phyloP scores from a whole-genome alignment of 805 yeast genomes.

The Isabelozyma heimii region DNA sequence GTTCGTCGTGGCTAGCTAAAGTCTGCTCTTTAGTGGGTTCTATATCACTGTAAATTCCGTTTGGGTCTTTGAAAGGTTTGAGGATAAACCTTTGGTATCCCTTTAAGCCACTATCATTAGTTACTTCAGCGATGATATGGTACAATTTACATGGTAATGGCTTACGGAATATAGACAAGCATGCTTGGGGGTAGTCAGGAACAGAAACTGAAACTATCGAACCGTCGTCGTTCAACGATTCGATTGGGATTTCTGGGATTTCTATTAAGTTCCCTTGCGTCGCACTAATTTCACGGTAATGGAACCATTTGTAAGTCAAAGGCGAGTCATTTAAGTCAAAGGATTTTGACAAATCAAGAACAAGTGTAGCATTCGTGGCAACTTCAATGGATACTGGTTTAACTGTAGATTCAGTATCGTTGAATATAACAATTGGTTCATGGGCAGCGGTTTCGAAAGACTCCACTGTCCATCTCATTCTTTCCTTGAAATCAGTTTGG shows the following conservation, averaged over 20 bases:
- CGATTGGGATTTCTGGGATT: conserved; percentile 5
- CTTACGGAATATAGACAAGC: not conserved
- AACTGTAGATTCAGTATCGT: conserved; percentile 12
- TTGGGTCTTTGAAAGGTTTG: not conserved
- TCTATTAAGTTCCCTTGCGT: conserved; percentile 17
- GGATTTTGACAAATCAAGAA: conserved; percentile 18
- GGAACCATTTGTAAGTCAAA: conserved; percentile 20
- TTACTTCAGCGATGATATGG: not conserved
- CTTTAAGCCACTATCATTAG: not conserved
- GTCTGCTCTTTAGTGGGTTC: not conserved
- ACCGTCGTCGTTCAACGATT: not conserved
- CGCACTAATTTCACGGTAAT: conserved; percentile 17
- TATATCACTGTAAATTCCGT: not conserved
- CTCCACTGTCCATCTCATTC: conserved; percentile 30
- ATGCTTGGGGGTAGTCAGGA: not conserved
- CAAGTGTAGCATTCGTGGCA: conserved; percentile 9
- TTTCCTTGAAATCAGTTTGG: conserved; percentile 25
- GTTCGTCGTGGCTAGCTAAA: not conserved
- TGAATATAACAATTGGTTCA: conserved; percentile 19
- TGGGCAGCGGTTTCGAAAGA: conserved; percentile 19
- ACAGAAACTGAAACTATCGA: not conserved
- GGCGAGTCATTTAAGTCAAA: conserved; percentile 17
- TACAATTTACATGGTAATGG: not conserved
- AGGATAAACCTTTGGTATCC: not conserved
- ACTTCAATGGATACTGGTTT: conserved; percentile 12